phyloP scores from a whole-genome alignment of 805 yeast genomes.

The Dipodascus albidus region DNA sequence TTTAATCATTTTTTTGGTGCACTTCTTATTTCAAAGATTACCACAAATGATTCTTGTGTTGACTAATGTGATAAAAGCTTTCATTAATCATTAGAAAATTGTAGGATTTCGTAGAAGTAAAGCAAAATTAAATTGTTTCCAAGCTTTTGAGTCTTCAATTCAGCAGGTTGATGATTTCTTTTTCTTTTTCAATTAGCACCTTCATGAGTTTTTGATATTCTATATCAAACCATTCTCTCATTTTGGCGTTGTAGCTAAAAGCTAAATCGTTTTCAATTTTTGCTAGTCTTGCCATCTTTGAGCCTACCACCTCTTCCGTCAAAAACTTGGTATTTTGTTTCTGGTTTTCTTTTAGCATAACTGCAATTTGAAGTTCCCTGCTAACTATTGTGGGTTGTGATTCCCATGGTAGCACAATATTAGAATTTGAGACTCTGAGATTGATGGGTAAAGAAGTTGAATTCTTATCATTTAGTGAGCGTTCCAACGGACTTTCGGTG shows the following conservation, averaged over 20 bases:
- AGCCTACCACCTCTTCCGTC: background rate
- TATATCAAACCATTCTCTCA: slow-evolving; percentile 42
- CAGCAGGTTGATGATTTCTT: background rate
- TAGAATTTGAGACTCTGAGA: background rate
- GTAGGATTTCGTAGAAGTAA: too few species aligned
- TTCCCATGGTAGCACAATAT: background rate
- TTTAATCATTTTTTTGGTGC: background rate
- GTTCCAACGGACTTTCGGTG: too few species aligned
- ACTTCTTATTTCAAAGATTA: too few species aligned
- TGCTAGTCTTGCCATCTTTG: background rate
- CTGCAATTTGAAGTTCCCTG: background rate
- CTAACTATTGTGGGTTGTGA: background rate
- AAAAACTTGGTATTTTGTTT: background rate
- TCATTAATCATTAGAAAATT: too few species aligned
- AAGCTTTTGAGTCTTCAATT: too few species aligned
- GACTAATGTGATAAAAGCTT: too few species aligned
- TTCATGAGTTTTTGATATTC: slow-evolving; percentile 41
- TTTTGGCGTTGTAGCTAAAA: slow-evolving; percentile 23
- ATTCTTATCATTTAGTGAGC: background rate
- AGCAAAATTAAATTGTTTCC: too few species aligned
- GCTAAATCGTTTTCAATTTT: background rate
- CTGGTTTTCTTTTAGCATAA: background rate
- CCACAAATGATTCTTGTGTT: too few species aligned
- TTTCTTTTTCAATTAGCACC: background rate
- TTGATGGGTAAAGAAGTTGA: background rate